Evolutionary conservation across 495 filamentous ascomycete genomes (phyloP), one percentile per base, ranked within the genome.

Genomic region (Cairneyella variabilis): DNA sequence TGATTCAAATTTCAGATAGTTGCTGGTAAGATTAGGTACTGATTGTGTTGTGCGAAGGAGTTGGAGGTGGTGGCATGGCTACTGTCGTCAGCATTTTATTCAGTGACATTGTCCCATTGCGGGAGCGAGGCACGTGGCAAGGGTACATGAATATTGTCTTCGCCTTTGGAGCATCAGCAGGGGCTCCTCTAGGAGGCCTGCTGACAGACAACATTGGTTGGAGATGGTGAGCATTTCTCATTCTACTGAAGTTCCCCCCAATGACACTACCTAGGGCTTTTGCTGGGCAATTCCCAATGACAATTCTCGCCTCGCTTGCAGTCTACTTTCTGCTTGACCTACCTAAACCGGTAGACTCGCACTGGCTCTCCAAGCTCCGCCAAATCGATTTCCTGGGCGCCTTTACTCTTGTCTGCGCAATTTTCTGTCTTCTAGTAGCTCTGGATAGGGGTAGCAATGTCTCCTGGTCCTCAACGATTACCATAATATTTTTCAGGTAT

Each of bases 21-120:
- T 27, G 14, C 18, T 14, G 26, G 5, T 23, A 26, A 27, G n/a
- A 14, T 11, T 8, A 23, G 22, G 6, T 5, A 18, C 20, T 8
- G 20, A 22, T 32, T 71, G 6, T 82, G 85, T 58, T 78, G 84
- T 60, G 49, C 89, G 90, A n/a, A n/a, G n/a, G n/a, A 4, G 82
- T 91, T 54, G 90, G 89, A 10, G 90, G 89, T 18, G 90, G 88
- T 22, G 90, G 90, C 18, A 92, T 95, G 88, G 89, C 84, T 3
- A 85, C 85, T 3, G 81, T 93, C 44, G 86, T 86, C 38, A 81
- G 71, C 49, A 92, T 96, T 45, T 66, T 96, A 26, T 67, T 95
- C 53, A 86, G 80, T 46, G 90, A 96, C 64, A 75, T 91, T 16
- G 77, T 95, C 21, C 26, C 87, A 8, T 71, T 95, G 45, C 75